Conservation (phyloP, 2,329 filamentous ascomycete species). For the Colletotrichum graminicola region DNA sequence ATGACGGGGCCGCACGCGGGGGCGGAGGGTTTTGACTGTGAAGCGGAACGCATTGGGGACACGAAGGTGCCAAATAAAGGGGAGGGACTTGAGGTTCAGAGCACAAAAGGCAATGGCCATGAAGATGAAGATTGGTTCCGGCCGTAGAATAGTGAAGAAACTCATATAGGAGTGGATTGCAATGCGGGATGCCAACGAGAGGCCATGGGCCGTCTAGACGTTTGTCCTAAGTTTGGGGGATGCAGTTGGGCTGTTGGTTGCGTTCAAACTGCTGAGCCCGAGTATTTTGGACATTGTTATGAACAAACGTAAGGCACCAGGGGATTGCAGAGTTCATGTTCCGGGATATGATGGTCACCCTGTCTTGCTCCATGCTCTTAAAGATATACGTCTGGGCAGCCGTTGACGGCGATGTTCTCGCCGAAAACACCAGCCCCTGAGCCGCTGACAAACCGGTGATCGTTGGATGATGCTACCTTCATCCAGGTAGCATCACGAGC, state of each 20-base stretch:
- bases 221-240: no score
- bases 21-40: no score
- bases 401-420: background rate
- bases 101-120: background rate
- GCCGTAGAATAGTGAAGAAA: background rate
- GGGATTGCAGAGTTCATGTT: background rate
- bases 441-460: background rate
- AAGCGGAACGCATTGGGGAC: no score
- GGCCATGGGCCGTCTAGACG: no score
- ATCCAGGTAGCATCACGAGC: background rate
- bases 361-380: background rate
- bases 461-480: background rate
- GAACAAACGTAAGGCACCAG: background rate
- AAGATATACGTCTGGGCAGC: slow-evolving; percentile 2
- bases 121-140: background rate
- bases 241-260: background rate
- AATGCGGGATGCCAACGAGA: no score
- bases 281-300: background rate
- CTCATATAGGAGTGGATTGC: background rate
- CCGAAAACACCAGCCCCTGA: background rate
- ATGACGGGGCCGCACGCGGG: no score
- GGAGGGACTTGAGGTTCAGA: slow-evolving; percentile 10
- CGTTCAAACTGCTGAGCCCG: background rate
- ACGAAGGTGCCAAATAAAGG: no score
- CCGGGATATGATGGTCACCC: background rate